Evolutionary conservation across 768 basidiomycete species (phyloP).

Genomic region (Mycena leptocephala): DNA sequence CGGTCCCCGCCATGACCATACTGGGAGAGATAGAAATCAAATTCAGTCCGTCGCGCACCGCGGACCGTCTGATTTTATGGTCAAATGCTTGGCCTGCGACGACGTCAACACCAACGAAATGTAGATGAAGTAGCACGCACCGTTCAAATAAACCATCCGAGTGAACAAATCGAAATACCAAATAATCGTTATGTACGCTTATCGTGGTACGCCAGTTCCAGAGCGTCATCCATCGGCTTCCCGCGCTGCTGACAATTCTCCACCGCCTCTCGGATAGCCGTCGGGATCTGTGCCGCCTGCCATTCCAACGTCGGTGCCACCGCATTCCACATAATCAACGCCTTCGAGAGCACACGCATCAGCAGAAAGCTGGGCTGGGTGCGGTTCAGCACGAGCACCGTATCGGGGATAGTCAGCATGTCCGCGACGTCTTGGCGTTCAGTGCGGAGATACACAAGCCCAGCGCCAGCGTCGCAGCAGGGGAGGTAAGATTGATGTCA

Average conservation of each 20-base stretch:
- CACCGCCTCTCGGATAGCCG: conserved; percentile 73
- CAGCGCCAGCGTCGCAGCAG: conserved; percentile 91
- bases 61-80: conserved; percentile 89
- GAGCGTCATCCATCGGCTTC: conserved; percentile 74
- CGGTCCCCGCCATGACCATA: conserved; percentile 98
- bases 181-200: conserved; percentile 89
- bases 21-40: conserved; percentile 89
- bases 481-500: conserved; percentile 92
- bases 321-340: conserved; percentile 90
- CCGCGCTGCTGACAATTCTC: conserved; percentile 65
- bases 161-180: conserved; percentile 87
- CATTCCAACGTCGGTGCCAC: conserved; percentile 84
- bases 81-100: conserved; percentile 85
- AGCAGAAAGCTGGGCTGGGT: conserved; percentile 93
- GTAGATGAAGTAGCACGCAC: conserved; percentile 58
- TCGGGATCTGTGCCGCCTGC: conserved; percentile 81
- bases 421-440: conserved; percentile 90
- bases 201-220: conserved; percentile 93
- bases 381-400: conserved; percentile 83
- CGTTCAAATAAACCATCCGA: conserved; percentile 75
- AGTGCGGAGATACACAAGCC: conserved; percentile 93
- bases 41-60: conserved; percentile 90
- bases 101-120: conserved; percentile 16
- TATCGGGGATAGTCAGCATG: conserved; percentile 87
- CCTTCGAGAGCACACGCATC: conserved; percentile 82